Base-by-base conservation (phyloP, 225 moss, liverwort and hornwort genomes). In the Sphagnum tenellum region DNA sequence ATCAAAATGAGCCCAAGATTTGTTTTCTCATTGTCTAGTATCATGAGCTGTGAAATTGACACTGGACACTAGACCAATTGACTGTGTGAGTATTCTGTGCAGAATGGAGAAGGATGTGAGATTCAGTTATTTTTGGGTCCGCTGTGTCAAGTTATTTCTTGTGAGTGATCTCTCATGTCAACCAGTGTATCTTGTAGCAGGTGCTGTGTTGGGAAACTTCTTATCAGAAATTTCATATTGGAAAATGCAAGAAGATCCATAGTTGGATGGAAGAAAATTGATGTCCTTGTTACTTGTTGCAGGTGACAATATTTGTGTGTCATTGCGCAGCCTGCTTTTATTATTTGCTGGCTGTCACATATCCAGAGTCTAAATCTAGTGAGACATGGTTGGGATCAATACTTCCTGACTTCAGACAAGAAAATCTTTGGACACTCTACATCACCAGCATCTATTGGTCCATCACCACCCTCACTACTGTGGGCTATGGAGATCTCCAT, bases 21-120 rank as follows among this genome's bases (percentile, higher is more conserved):
- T 59, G 14, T 59, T 7, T 12, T 59, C 9, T 59, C 5, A 12
- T 12, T 29, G 9, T 59, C 12, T 12, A 5, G 5, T n/a, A 59
- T 5, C 5, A 7, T 46, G 9, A 52, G 52, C 52, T 52, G 6
- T 52, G 9, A 52, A 5, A 52, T 52, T 52, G 6, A 52, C 52
- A 5, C 7, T 6, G 6, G 52, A 52, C 52, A 52, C 5, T 12
- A 46, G 50, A 64, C 9, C 7, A 29, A 48, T n/a, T 47, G 58
- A 5, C 9, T 59, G 8, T 44, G n/a, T 59, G 58, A 8, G 12
- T 2, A 12, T 44, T 59, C 9, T 64, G 64, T 68, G 57, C 89
- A 98, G 90, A 69, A 63, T 93, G 66, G 96, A 98, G 85, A 98
- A 98, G 85, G 85, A 98, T 68, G 89, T 98, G 65, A 73, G 77